A percentile compares a stretch with the other conserved stretches of the same genome.
These are phyloP conservation scores for Cucumis sativus DNA, from an alignment of 306 rosid species.

Conservation along the genomic window DNA sequence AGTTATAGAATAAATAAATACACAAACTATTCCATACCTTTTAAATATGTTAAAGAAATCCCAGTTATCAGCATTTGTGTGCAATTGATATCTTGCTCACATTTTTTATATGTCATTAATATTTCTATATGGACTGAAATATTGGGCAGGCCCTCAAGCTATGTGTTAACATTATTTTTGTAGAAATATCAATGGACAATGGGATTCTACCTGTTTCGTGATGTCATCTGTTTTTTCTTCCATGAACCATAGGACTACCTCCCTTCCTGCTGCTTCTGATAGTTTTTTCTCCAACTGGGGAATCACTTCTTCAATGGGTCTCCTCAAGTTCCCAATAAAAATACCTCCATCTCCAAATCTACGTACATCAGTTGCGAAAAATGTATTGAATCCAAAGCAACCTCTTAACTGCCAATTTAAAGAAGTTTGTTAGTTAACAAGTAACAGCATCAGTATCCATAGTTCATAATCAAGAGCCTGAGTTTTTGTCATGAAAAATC, in stretches of 20 bases:
- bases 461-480: not conserved
- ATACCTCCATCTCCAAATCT: slow-evolving; percentile 97
- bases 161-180: not conserved
- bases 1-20: not conserved
- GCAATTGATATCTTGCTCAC: not conserved
- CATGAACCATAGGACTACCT: slow-evolving; percentile 86
- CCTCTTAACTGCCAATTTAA: slow-evolving; percentile 47
- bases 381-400: slow-evolving; percentile 82
- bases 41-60: not conserved
- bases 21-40: not conserved
- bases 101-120: not conserved
- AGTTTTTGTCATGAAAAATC: not conserved
- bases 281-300: slow-evolving; percentile 78
- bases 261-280: slow-evolving; percentile 69
- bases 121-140: not conserved
- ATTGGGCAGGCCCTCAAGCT: no score
- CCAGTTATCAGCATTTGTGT: not conserved
- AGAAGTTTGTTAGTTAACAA: not conserved
- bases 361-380: slow-evolving; percentile 82
- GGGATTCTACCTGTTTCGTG: slow-evolving; percentile 55
- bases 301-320: slow-evolving; percentile 72
- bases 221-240: slow-evolving; percentile 69
- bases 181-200: not conserved
- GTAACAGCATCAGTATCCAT: not conserved
- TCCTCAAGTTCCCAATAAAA: slow-evolving; percentile 80